phyloP scores from a whole-genome alignment of 1,284 basidiomycete species.

The Anthracocystis setariae region DNA sequence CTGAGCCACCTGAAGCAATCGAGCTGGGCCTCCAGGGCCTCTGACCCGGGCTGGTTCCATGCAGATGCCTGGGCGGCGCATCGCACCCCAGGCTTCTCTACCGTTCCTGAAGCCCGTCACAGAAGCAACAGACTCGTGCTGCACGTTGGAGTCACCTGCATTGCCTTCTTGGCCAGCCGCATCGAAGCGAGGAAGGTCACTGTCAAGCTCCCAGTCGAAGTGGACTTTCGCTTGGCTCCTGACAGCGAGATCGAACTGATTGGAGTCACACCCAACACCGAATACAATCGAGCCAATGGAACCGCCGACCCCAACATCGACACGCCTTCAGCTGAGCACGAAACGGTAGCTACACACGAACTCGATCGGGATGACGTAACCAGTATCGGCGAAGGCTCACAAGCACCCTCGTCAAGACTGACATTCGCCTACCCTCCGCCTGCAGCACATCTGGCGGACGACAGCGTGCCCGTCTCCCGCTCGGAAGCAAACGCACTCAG shows the following conservation, averaged over 20 bases:
- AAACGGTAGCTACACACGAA: neutral
- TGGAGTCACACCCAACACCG: constrained; percentile 3
- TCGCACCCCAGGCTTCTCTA: neutral
- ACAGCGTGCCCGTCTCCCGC: neutral
- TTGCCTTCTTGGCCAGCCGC: constrained; percentile 40
- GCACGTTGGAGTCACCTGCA: constrained; percentile 37
- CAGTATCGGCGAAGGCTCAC: constrained; percentile 1
- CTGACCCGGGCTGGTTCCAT: neutral
- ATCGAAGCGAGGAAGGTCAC: constrained; percentile 37
- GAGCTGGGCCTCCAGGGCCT: neutral
- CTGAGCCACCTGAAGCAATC: constrained; percentile 17
- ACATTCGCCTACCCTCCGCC: constrained; percentile 15
- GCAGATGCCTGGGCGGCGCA: neutral
- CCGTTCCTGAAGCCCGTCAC: constrained; percentile 6
- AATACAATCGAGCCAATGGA: constrained; percentile 13
- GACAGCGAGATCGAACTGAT: constrained; percentile 38
- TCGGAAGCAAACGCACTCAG: constrained; percentile 12
- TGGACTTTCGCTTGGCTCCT: constrained; percentile 28
- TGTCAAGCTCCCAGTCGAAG: constrained; percentile 18
- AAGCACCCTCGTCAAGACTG: neutral
- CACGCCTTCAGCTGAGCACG: neutral
- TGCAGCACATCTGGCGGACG: neutral
- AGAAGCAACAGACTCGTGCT: constrained; percentile 20
- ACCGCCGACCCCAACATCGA: neutral
- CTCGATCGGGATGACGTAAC: constrained; percentile 2